Evolutionary conservation across 257 asterid species (phyloP), one percentile per base, ranked within the genome.

Genomic region (Linderniella brevidens): DNA sequence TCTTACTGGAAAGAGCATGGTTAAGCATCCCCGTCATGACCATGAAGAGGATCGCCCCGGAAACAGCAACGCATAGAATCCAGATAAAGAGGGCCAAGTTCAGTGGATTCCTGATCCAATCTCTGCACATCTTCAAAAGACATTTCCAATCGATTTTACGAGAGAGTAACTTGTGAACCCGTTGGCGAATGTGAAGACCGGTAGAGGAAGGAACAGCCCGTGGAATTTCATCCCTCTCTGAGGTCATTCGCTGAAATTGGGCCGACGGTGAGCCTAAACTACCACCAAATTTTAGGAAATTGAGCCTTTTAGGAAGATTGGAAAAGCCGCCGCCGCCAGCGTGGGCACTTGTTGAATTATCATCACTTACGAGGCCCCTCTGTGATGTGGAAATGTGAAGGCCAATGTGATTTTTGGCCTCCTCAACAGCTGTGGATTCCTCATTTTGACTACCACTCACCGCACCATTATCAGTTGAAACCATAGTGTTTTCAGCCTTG

Each of bases 1-100:
- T 66, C 63, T 80, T 85, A 65, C 68, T 78, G 0, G 79, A 92
- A 37, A 85, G 58, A 48, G 76, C 85, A 35, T 56, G 85, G 71
- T 80, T 73, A 58, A 81, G 67, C 96, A 80, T 85, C 49, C 96
- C 96, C 0, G 71, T 70, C 96, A 85, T 85, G 59, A 85, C 92
- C 72, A 85, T 66, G 65, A 85, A 85, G 9, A 85, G 68, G 52
- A 85, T 73, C 46, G 96, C 96, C 15, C 96, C 96, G 3, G 96
- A 85, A 57, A 85, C 52, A 52, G 92, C 96, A 43, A 85, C 93
- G 43, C 65, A 54, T 0, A 59, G 25, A 13, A 80, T 78, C 96
- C 93, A 85, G 45, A 78, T 16, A 48, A 78, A 74, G 60, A 81
- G 85, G 20, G 92, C 93, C 59, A 81, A 17, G 55, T 85, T 80